Base-by-base conservation (phyloP, 2,329 filamentous ascomycete genomes). In the Aaosphaeria pasadenensis region DNA sequence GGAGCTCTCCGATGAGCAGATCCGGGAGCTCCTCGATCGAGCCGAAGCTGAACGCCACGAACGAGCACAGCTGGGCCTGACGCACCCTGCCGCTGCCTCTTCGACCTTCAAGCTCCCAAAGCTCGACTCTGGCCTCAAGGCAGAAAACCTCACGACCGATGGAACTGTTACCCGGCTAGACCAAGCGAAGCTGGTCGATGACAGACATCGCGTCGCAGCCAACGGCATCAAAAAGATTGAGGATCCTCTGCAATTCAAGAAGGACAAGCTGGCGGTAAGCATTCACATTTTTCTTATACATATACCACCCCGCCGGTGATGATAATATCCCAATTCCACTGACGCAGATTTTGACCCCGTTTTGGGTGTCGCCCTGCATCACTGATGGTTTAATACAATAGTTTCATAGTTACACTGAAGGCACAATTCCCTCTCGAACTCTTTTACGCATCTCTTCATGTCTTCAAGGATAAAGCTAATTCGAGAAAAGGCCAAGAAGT, bases 261-360 rank as follows among this genome's bases (percentile, higher is more conserved):
- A 50, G 72, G 69, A 44, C 70, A 71, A 54, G 77, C 83, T 75
- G 82, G 85, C 77, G 62, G 67, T 58, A 30, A 36, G 33, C 33
- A 36, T 36, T 24, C 17, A 24, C 17, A 24, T 2, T 24, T 24
- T 36, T 36, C 33, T 36, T 36, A 9, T 9, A 36, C 33, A 36
- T 36, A 9, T 36, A 36, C n/a, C n/a, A 7, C 33, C 33, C 44
- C 56, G 66, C 67, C 72, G 70, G 83, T 89, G 88, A 92, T 83
- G 88, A 91, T 88, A 87, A 79, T 77, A 72, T 84, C 82, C 84
- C 82, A 85, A 81, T 71, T 72, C 71, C 73, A 64, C 81, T 87
- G 87, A 91, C 80, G 87, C 84, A 81, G 84, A 84, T 77, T 67
- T 73, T 78, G 80, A 79, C 80, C 82, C 83, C 88, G 88, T 92